A percentile compares a stretch with the other conserved stretches of the same genome.
Evolutionary conservation across 1,284 basidiomycete species (phyloP).

Genomic region (Cutaneotrichosporon dermatis): DNA sequence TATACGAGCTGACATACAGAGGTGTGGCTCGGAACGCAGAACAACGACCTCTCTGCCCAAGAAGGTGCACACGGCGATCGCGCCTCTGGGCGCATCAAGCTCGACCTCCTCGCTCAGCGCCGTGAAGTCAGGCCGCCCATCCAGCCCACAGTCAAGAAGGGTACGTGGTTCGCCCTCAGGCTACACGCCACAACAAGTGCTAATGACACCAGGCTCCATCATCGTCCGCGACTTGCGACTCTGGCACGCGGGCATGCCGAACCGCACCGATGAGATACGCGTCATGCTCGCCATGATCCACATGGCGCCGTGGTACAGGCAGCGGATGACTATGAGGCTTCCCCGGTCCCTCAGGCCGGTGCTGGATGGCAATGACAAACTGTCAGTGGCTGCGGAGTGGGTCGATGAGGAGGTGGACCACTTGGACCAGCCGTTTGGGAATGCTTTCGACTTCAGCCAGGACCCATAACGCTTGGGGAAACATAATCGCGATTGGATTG

Average conservation of each 20-base stretch:
- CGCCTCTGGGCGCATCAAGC: constrained; percentile 2
- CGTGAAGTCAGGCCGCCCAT: background rate
- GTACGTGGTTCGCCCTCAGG: background rate
- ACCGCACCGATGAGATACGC: background rate
- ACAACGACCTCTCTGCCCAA: background rate
- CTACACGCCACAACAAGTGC: too few species aligned
- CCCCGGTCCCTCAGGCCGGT: background rate
- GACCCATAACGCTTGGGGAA: background rate
- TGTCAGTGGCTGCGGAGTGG: constrained; percentile 1
- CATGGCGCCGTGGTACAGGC: constrained; percentile 10
- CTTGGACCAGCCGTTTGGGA: constrained; percentile 7
- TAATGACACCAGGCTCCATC: background rate
- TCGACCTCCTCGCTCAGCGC: background rate
- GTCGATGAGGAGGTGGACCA: constrained; percentile 5
- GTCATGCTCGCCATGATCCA: constrained; percentile 12
- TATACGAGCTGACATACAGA: background rate
- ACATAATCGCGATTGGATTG: too few species aligned
- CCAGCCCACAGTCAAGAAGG: constrained; percentile 6
- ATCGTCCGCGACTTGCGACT: constrained; percentile 6
- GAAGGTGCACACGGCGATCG: constrained; percentile 7
- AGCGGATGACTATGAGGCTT: constrained; percentile 4
- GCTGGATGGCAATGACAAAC: background rate
- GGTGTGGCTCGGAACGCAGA: constrained; percentile 6
- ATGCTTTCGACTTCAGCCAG: constrained; percentile 9
- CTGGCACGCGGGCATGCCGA: constrained; percentile 11